Percentiles rank a stretch among this genome's conserved stretches.
Conservation (phyloP, 2,329 filamentous ascomycete species). For the Exophiala sideris region DNA sequence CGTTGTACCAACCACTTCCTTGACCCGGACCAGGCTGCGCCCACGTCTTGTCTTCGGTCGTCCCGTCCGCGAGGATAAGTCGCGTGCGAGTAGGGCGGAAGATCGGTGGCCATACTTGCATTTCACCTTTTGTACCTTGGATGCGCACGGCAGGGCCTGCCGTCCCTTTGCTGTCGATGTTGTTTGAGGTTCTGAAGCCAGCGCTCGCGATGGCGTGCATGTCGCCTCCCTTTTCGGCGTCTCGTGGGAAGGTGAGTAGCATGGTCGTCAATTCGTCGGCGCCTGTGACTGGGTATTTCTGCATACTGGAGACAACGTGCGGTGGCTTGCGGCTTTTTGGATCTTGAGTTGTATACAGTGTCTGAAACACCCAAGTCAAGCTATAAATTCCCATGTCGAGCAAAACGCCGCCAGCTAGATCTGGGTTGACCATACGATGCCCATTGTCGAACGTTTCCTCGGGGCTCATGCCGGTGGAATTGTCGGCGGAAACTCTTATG, state of each 20-base stretch:
- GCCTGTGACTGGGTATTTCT: slow-evolving; percentile 27
- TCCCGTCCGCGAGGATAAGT: slow-evolving; percentile 65
- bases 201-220: slow-evolving; percentile 46
- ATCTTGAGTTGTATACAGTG: slow-evolving; percentile 60
- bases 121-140: slow-evolving; percentile 30
- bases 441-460: slow-evolving; percentile 54
- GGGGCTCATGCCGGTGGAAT: slow-evolving; percentile 25
- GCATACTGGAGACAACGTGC: slow-evolving; percentile 54
- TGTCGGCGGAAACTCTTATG: slow-evolving; percentile 47
- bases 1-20: slow-evolving; percentile 62
- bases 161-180: slow-evolving; percentile 26
- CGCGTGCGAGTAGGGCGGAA: slow-evolving; percentile 56
- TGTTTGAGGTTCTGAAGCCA: slow-evolving; percentile 28
- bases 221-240: slow-evolving; percentile 62
- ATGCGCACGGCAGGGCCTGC: slow-evolving; percentile 28
- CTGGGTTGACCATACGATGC: slow-evolving; percentile 76
- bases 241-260: slow-evolving; percentile 27
- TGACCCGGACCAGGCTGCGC: slow-evolving; percentile 33
- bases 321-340: slow-evolving; percentile 63
- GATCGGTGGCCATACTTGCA: slow-evolving; percentile 30
- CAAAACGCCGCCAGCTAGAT: slow-evolving; percentile 77
- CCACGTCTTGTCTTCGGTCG: slow-evolving; percentile 31
- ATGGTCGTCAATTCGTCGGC: slow-evolving; percentile 33
- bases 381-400: slow-evolving; percentile 86
- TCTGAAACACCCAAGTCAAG: slow-evolving; percentile 76